phyloP scores from a whole-genome alignment of 768 basidiomycete species.

The Leccinum disarticulatum region DNA sequence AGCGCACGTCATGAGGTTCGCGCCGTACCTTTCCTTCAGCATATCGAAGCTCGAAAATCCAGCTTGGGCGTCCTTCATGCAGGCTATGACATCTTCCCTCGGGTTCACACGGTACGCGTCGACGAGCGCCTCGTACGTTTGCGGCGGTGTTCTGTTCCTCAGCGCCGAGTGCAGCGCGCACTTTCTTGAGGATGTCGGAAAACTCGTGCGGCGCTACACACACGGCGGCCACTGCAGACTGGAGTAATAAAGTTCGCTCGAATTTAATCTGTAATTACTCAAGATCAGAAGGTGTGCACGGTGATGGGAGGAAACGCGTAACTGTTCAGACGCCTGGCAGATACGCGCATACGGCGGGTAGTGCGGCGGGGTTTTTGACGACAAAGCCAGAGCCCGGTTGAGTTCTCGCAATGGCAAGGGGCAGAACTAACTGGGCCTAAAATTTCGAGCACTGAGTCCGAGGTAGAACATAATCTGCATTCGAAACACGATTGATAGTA shows the following conservation, averaged over 20 bases:
- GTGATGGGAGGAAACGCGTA: constrained; percentile 4
- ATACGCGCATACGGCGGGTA: constrained; percentile 33
- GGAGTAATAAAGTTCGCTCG: constrained; percentile 30
- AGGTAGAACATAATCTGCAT: background rate
- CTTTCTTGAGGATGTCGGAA: constrained; percentile 21
- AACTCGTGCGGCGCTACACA: constrained; percentile 26
- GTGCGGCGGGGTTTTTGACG: constrained; percentile 22
- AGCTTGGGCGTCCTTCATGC: constrained; percentile 36
- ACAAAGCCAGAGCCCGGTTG: constrained; percentile 30
- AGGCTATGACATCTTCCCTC: constrained; percentile 25
- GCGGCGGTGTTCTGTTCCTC: background rate
- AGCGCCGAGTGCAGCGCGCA: constrained; percentile 17
- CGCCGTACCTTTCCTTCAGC: constrained; percentile 21
- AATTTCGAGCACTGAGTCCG: constrained; percentile 25
- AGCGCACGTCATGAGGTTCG: constrained; percentile 32
- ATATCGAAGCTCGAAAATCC: constrained; percentile 14
- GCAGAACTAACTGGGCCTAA: constrained; percentile 24
- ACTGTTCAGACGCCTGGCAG: constrained; percentile 35
- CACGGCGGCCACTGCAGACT: constrained; percentile 24
- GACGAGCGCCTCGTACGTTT: constrained; percentile 31
- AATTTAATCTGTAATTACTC: constrained; percentile 21
- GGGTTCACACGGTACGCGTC: constrained; percentile 22
- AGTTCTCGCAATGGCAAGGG: constrained; percentile 24
- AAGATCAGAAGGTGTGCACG: background rate
- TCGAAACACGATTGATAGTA: too few relatives aligned